phyloP scores from a whole-genome alignment of 441 rosid genomes.

The Gossypium schwendimanii region DNA sequence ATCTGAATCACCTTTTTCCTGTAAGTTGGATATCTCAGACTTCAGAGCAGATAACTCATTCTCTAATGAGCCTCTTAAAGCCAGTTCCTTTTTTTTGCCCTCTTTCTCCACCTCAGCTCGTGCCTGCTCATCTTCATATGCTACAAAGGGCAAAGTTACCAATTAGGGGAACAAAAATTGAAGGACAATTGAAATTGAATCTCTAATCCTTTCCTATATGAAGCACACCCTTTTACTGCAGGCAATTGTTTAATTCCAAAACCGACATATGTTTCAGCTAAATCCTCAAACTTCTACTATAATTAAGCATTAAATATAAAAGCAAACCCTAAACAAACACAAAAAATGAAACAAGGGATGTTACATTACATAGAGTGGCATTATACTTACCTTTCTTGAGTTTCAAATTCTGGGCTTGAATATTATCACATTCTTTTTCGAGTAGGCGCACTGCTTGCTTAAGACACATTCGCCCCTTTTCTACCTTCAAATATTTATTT shows the following conservation, averaged over 20 bases:
- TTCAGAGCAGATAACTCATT: slow-evolving; percentile 41
- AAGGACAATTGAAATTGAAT: neutral
- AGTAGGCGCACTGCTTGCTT: slow-evolving; percentile 42
- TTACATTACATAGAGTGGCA: neutral
- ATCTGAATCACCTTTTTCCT: slow-evolving; percentile 25
- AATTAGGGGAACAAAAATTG: neutral
- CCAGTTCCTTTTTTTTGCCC: slow-evolving; percentile 27
- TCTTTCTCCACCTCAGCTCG: slow-evolving; percentile 27
- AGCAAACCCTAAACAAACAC: neutral
- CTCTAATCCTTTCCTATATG: neutral
- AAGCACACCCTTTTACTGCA: neutral
- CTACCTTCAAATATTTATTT: slow-evolving; percentile 36
- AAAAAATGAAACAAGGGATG: neutral
- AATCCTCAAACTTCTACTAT: neutral
- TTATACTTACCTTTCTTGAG: slow-evolving; percentile 41
- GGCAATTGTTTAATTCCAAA: neutral
- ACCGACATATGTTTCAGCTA: neutral
- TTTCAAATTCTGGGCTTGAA: slow-evolving; percentile 33
- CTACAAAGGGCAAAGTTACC: slow-evolving; percentile 28
- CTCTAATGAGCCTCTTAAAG: slow-evolving; percentile 37
- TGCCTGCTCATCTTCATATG: slow-evolving; percentile 29
- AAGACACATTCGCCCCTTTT: slow-evolving; percentile 42
- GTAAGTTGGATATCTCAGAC: slow-evolving; percentile 39
- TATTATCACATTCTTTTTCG: slow-evolving; percentile 24
- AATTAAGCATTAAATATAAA: neutral